These are phyloP conservation scores for Nigrospora oryzae DNA, from an alignment of 2,329 filamentous ascomycete species.

Conservation along the genomic window DNA sequence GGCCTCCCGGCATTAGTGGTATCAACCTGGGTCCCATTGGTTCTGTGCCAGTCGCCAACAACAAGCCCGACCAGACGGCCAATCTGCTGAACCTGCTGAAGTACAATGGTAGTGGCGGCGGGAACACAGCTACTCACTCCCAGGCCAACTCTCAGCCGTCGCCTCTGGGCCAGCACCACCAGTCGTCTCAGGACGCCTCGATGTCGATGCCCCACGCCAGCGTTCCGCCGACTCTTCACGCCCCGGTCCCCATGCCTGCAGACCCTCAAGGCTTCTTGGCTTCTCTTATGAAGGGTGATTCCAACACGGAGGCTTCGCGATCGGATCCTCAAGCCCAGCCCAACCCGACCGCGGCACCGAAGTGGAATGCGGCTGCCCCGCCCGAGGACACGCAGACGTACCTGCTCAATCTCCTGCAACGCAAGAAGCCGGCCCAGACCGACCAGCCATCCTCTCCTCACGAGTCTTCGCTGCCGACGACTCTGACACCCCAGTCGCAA, in stretches of 20 bases:
- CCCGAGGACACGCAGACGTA: constrained; percentile 72
- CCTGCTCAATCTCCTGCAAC: constrained; percentile 77
- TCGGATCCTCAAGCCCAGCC: constrained; percentile 21
- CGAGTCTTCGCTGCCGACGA: constrained; percentile 33
- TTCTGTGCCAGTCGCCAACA: constrained; percentile 15
- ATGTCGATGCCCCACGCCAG: constrained; percentile 15
- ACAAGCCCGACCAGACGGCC: constrained; percentile 36
- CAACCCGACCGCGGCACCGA: constrained; percentile 12
- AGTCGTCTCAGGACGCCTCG: constrained; percentile 11
- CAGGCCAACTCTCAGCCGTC: constrained; percentile 21
- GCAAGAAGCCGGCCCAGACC: constrained; percentile 58
- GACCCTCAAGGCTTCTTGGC: constrained; percentile 51
- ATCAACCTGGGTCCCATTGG: constrained; percentile 37
- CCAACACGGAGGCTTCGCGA: constrained; percentile 36
- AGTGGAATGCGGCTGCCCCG: constrained; percentile 41
- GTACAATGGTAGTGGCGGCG: constrained; percentile 36
- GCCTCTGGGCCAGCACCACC: constrained; percentile 6
- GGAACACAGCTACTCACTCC: constrained; percentile 11
- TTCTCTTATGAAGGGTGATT: constrained; percentile 50
- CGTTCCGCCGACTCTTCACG: constrained; percentile 36
- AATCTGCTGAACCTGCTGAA: constrained; percentile 55
- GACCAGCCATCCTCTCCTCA: constrained; percentile 33
- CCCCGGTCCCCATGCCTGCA: constrained; percentile 45
- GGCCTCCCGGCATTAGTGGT: constrained; percentile 25
- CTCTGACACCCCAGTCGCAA: constrained; percentile 34